Base-by-base conservation (phyloP, 331 rosid species). In the Phaseolus coccineus region DNA sequence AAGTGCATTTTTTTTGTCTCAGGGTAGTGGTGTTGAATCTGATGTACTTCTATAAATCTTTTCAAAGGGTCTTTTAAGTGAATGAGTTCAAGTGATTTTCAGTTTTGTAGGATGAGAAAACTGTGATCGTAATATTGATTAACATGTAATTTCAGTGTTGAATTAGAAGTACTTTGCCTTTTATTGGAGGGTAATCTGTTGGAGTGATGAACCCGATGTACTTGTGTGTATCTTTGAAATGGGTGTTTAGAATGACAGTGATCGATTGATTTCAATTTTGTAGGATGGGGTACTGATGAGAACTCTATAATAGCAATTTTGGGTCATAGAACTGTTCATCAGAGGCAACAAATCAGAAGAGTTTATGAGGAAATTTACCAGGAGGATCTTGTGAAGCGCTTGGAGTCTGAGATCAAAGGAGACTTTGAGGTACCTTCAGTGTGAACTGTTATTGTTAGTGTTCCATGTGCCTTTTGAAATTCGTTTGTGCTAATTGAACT, bases 271-370 rank as follows among this genome's bases (percentile, higher is more conserved):
- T 57, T 77, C 2, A 16, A 40, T 11, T 76, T 53, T 69, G 61
- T 8, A 94, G 98, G 98, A 25, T 94, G 90, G 97, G 98, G 98
- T 0, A 91, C 97, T 19, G 89, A 94, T 84, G 98, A 94, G 91
- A 91, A 88, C 69, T 78, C 67, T 0, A 69, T 92, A 3, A 85
- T 88, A 68, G 4, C 73, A 11, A 84, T 91, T 2, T 67, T 94
- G 69, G 97, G 91, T 31, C 92, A 87, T 15, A 93, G 97, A 88
- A 90, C 83, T 65, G 85, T 87, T 5, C n/a, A 24, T 58, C 99
- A 93, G 68, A 92, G 91, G 75, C 90, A 87, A 78, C 87, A 84
- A 73, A 95, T 95, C 71, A 93, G 92, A 86, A 81, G 58, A 12
- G 84, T 91, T 55, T 95, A 91, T 50, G 91, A 92, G 31, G 73